Evolutionary conservation across 179 eudicot species (phyloP), one percentile per base, ranked within the genome.

Genomic region (Heliamphora pulchella): DNA sequence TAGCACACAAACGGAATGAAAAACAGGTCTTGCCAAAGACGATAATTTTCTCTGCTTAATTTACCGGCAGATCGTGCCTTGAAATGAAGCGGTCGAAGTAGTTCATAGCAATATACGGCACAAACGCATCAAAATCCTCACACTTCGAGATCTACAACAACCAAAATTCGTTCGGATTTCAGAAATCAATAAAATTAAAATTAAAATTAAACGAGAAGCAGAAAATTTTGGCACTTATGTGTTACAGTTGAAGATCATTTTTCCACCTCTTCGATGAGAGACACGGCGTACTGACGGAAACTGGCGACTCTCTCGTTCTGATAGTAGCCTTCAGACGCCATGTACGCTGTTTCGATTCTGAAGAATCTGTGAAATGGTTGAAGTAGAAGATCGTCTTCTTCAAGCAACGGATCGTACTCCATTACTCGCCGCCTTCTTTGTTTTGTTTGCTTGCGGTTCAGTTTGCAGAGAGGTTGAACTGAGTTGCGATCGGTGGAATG

Each of bases 71-170:
- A 3, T 14, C 13, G 8, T 15, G 18, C 18, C 51, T 69, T 44
- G 73, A 69, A 3, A 69, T 2, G 73, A 69, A 69, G 53, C 73
- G 73, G 14, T 69, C 73, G 20, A 69, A 69, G 53, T 69, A 69
- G 8, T 44, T 69, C 51, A 69, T 1, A 43, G 73, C 73, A 14
- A 69, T 53, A 3, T 41, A 69, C n/a, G 73, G 73, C 20, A 69
- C 73, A 44, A 69, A 69, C 2, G 73, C 73, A 44, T 69, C 73
- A 13, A 69, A 69, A 11, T 43, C 18, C 8, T 69, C 20, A 14
- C 73, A 69, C 20, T 69, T 44, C n/a, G 71, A 20, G 69, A 20
- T 20, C 69, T 64, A 8, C 7, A 20, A 64, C 15, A 62, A 62
- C 1, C 2, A 10, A 31, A 64, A 22, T 11, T 31, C 20, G 11